Evolutionary conservation across 2,329 filamentous ascomycete genomes (phyloP).

Genomic region (Cercospora sp.): DNA sequence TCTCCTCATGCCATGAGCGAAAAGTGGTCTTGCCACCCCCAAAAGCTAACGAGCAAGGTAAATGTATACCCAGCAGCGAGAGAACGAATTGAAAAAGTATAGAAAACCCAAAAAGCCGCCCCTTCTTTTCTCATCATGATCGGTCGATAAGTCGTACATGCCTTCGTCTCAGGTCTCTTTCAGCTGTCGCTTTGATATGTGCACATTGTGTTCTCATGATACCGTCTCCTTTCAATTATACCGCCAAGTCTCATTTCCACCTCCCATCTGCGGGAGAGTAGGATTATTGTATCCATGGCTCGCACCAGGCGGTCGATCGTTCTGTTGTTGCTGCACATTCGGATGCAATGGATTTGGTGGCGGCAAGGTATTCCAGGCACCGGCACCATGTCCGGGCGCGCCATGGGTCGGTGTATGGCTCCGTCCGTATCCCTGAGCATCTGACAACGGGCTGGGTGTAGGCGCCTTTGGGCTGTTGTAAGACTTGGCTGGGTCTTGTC

Average conservation of each 20-base stretch:
- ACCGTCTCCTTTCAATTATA: conserved; percentile 26
- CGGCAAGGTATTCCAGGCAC: conserved; percentile 26
- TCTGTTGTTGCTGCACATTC: background rate
- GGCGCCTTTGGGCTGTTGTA: conserved; percentile 37
- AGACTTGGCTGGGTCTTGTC: conserved; percentile 32
- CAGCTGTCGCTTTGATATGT: background rate
- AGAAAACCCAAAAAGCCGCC: background rate
- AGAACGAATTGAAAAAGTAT: background rate
- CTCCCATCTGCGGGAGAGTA: conserved; percentile 36
- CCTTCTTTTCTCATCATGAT: background rate
- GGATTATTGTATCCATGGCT: conserved; percentile 29
- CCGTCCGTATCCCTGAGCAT: conserved; percentile 31
- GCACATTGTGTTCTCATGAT: background rate
- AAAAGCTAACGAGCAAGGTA: background rate
- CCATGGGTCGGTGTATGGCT: conserved; percentile 25
- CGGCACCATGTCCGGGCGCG: background rate
- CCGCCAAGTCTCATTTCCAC: conserved; percentile 29
- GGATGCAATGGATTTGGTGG: conserved; percentile 16
- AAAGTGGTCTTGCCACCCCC: background rate
- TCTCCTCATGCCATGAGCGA: background rate
- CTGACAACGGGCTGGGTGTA: conserved; percentile 37
- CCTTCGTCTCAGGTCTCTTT: background rate
- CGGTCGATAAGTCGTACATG: background rate
- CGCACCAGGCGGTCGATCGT: conserved; percentile 16
- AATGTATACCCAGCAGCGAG: background rate